Conservation (phyloP, 768 basidiomycete genomes). For the Fomitopsis pulvina region DNA sequence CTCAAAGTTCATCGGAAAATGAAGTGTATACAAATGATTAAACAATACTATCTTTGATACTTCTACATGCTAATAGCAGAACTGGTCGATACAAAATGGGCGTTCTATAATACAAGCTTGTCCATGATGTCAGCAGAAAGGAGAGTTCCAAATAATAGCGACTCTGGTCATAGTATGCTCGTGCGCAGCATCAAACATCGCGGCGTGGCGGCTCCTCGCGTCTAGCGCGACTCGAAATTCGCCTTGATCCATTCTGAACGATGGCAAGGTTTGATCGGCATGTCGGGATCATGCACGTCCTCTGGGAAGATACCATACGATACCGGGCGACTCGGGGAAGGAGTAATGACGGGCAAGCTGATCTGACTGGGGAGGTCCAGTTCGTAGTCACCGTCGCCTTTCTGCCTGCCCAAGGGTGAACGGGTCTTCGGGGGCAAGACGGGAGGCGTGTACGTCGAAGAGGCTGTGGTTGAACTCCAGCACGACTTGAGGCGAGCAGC, state of each 20-base stretch:
- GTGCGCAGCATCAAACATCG: neutral
- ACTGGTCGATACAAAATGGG: neutral
- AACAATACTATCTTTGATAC: constrained; percentile 2
- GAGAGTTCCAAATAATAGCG: neutral
- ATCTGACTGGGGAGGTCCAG: neutral
- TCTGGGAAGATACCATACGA: constrained; percentile 17
- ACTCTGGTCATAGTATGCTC: neutral
- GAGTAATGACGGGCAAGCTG: neutral
- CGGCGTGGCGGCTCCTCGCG: neutral
- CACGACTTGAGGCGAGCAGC: constrained; percentile 25
- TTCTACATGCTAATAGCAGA: no score
- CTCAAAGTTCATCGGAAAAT: neutral
- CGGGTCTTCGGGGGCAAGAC: constrained; percentile 13
- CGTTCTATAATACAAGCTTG: neutral
- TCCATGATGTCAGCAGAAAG: neutral
- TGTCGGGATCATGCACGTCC: constrained; percentile 1
- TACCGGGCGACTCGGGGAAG: constrained; percentile 9
- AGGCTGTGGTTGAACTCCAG: constrained; percentile 23
- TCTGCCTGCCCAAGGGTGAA: neutral
- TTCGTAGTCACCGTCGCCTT: neutral
- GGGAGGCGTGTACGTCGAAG: constrained; percentile 2
- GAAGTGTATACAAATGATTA: constrained; percentile 15
- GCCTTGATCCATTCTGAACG: constrained; percentile 2
- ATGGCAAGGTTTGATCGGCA: neutral
- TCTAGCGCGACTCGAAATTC: neutral